Evolutionary conservation across 495 filamentous ascomycete genomes (phyloP).

Genomic region (Mycothermus thermophilus): DNA sequence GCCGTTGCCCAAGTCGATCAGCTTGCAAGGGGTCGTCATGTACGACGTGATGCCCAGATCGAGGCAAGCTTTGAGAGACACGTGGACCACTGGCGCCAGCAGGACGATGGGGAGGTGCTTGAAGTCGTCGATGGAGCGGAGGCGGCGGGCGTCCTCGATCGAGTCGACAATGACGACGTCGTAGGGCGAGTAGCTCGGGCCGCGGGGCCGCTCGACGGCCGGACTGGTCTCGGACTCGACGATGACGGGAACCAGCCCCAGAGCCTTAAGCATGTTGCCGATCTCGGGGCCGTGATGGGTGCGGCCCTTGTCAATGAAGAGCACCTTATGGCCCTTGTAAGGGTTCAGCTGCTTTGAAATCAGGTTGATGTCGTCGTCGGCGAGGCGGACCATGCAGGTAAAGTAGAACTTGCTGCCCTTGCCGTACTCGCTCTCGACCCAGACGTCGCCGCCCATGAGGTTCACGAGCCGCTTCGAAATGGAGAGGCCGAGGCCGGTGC

Average conservation of each 20-base stretch:
- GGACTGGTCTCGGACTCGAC: conserved; percentile 51
- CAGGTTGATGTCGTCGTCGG: conserved; percentile 63
- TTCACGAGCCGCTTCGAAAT: conserved; percentile 94
- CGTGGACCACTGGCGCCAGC: conserved; percentile 76
- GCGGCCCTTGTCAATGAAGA: conserved; percentile 90
- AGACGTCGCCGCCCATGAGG: conserved; percentile 93
- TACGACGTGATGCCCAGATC: conserved; percentile 96
- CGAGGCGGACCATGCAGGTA: conserved; percentile 83
- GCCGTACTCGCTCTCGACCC: conserved; percentile 90
- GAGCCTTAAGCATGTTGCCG: conserved; percentile 58
- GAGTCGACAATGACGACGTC: conserved; percentile 97
- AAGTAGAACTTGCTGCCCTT: conserved; percentile 94
- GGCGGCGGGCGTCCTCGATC: conserved; percentile 70
- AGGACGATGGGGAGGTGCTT: conserved; percentile 97
- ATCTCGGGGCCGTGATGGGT: conserved; percentile 70
- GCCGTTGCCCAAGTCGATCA: conserved; percentile 92
- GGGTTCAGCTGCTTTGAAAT: conserved; percentile 75
- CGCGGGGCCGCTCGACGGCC: conserved; percentile 26
- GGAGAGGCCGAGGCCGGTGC: conserved; percentile 87
- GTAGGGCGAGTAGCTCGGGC: conserved; percentile 53
- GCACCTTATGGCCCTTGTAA: conserved; percentile 81
- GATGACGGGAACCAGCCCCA: conserved; percentile 71
- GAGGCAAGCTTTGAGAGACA: conserved; percentile 86
- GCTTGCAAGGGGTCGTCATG: conserved; percentile 94
- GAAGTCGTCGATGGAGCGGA: conserved; percentile 83